Conservation (phyloP, 78 protist species). For the Capsaspora owczarzaki region DNA sequence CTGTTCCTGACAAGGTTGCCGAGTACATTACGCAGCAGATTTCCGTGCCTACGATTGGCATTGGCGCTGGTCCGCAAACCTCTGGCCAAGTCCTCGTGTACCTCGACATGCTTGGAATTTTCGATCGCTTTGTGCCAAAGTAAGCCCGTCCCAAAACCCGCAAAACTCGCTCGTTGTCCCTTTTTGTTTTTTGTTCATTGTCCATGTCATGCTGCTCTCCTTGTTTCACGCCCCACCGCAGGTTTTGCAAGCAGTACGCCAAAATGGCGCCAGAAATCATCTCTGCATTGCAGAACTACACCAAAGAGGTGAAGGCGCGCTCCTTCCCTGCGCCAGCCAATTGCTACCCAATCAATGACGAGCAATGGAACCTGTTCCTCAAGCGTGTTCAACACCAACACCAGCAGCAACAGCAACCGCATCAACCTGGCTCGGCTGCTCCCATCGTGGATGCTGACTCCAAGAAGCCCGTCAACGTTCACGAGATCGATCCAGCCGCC, state of each 20-base stretch:
- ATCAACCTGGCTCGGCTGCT: no score
- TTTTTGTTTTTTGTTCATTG: not conserved
- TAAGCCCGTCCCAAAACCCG: not conserved
- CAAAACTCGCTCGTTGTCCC: not conserved
- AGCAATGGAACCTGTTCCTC: conserved; percentile 13
- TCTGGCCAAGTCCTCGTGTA: conserved; percentile 84
- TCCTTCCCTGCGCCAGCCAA: conserved; percentile 41
- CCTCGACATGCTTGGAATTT: conserved; percentile 77
- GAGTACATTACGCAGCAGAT: conserved; percentile 49
- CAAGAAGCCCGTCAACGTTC: no score
- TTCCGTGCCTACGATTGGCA: conserved; percentile 83
- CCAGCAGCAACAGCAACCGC: no score
- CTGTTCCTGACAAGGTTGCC: conserved; percentile 74
- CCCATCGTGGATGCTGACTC: no score
- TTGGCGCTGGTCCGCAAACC: conserved; percentile 82
- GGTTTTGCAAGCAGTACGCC: conserved; percentile 68
- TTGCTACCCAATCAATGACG: conserved; percentile 41
- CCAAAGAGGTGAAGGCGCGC: conserved; percentile 37
- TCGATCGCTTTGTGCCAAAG: conserved; percentile 56
- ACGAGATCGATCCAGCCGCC: no score
- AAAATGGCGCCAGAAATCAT: conserved; percentile 15
- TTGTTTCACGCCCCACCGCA: not conserved
- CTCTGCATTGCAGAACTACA: conserved; percentile 21
- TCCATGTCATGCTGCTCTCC: not conserved
- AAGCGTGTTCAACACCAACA: not conserved